Percentiles rank a stretch among this genome's conserved stretches.
Evolutionary conservation across 805 yeast species (phyloP).

Genomic region (Metschnikowia colocasiae): DNA sequence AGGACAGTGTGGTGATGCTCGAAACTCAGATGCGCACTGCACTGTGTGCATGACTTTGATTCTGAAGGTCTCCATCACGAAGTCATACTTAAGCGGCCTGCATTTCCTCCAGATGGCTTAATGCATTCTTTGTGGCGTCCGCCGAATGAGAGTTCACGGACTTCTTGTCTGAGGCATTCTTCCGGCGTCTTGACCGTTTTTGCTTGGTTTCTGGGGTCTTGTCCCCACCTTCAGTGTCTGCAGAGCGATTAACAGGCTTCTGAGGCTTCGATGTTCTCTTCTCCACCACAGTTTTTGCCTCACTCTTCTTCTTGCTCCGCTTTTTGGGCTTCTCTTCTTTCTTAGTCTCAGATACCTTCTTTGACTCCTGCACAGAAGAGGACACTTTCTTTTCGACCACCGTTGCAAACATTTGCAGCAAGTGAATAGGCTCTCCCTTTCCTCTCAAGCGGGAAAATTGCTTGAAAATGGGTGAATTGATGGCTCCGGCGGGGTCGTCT

Average conservation of each 20-base stretch:
- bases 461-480: constrained; percentile 1
- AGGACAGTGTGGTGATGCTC: background rate
- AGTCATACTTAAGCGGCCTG: background rate
- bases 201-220: constrained; percentile 7
- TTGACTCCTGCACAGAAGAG: background rate
- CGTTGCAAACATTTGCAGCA: background rate
- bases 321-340: constrained; percentile 8
- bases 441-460: background rate
- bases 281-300: background rate
- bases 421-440: background rate
- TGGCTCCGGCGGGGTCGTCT: background rate
- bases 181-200: constrained; percentile 1
- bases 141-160: background rate
- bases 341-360: background rate
- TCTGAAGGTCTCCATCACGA: background rate
- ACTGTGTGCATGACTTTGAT: background rate
- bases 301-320: constrained; percentile 2
- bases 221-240: background rate
- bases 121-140: background rate
- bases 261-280: constrained; percentile 3
- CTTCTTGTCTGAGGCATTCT: background rate
- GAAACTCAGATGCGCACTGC: background rate
- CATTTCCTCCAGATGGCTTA: background rate
- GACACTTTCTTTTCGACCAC: background rate
- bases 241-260: background rate